Conservation (phyloP, 1,139 yeast species). For the Pichia sp. region DNA sequence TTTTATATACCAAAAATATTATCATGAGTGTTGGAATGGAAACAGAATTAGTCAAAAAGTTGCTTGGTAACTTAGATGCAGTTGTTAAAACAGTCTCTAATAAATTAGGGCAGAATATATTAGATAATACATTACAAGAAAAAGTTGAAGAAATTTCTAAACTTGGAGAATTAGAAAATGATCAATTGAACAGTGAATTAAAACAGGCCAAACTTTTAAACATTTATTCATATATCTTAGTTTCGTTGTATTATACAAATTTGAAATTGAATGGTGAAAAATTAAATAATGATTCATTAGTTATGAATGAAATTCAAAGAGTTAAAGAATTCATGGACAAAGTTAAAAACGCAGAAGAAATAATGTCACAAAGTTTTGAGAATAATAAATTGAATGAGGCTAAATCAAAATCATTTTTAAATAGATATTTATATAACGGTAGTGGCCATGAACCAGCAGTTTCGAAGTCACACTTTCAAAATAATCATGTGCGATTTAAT, state of each 20-base stretch:
- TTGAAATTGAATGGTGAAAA: conserved; percentile 56
- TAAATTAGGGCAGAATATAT: conserved; percentile 5
- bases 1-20: background rate
- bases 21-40: background rate
- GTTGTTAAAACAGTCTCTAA: background rate
- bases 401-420: conserved; percentile 37
- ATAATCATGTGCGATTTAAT: conserved; percentile 22
- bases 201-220: conserved; percentile 23
- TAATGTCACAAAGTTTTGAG: conserved; percentile 22
- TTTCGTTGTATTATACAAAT: conserved; percentile 48
- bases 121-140: conserved; percentile 10
- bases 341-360: conserved; percentile 40
- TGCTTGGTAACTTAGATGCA: conserved; percentile 1
- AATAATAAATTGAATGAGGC: conserved; percentile 16
- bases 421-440: conserved; percentile 33
- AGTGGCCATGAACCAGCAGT: conserved; percentile 49
- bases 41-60: conserved; percentile 3
- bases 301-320: conserved; percentile 64
- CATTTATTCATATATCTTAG: conserved; percentile 38
- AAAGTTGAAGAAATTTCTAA: conserved; percentile 10
- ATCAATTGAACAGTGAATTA: conserved; percentile 11
- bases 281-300: conserved; percentile 46
- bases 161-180: conserved; percentile 5
- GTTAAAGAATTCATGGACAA: conserved; percentile 65
- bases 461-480: conserved; percentile 49